These are phyloP conservation scores for Euphorbia tirucalli DNA, from an alignment of 345 rosid genomes.

Conservation along the genomic window DNA sequence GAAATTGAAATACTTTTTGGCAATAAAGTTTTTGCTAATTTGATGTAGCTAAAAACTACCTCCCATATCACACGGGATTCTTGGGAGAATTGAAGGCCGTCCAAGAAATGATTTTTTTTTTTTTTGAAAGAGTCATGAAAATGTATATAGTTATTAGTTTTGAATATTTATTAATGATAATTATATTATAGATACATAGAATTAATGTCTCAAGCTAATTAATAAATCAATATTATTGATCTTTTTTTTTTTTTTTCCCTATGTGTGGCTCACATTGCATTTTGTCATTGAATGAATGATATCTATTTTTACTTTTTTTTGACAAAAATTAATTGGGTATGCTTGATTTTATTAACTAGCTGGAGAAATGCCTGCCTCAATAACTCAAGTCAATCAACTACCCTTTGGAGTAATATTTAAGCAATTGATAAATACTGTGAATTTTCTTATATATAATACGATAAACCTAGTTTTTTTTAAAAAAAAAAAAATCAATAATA, in stretches of 20 bases:
- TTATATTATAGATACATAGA: not conserved
- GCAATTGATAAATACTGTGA: too few relatives aligned
- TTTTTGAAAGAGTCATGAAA: not conserved
- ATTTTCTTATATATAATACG: too few relatives aligned
- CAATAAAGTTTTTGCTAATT: too few relatives aligned
- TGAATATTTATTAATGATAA: not conserved
- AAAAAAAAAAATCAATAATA: too few relatives aligned
- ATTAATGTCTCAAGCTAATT: not conserved
- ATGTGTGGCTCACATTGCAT: not conserved
- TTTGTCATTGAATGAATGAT: not conserved
- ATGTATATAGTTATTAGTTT: not conserved
- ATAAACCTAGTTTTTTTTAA: too few relatives aligned
- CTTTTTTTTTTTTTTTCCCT: not conserved
- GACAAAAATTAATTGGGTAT: not conserved
- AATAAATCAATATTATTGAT: not conserved
- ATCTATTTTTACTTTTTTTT: not conserved
- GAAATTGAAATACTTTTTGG: too few relatives aligned
- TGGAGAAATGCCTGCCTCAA: constrained; percentile 1
- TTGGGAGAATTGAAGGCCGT: constrained; percentile 28
- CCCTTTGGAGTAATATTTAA: too few relatives aligned
- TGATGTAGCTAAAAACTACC: constrained; percentile 14
- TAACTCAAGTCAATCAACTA: constrained; percentile 7
- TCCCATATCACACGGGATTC: constrained; percentile 27
- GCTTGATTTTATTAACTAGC: not conserved
- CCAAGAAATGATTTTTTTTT: constrained; percentile 13